A percentile compares a stretch with the other conserved stretches of the same genome.
These are phyloP conservation scores for Porpolomopsis calyptriformis DNA, from an alignment of 768 basidiomycete genomes.

Conservation along the genomic window DNA sequence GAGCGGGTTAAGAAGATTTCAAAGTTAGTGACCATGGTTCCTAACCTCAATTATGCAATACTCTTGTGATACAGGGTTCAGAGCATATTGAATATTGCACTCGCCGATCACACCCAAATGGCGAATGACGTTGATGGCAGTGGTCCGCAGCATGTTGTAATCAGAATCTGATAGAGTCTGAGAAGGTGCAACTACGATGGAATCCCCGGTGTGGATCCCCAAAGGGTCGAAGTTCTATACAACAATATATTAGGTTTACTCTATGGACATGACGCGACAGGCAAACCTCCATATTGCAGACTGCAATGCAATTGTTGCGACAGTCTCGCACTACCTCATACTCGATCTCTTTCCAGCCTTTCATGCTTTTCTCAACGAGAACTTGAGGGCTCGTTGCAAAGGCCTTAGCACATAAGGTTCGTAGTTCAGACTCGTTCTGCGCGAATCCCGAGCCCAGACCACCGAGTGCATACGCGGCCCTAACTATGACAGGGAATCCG, in stretches of 20 bases:
- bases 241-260: not conserved
- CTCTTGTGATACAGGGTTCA: slow-evolving; percentile 89
- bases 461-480: slow-evolving; percentile 93
- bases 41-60: slow-evolving; percentile 96
- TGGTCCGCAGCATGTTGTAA: slow-evolving; percentile 98
- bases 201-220: slow-evolving; percentile 97
- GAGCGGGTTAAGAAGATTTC: slow-evolving; percentile 3
- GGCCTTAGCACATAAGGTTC: slow-evolving; percentile 83
- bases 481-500: slow-evolving; percentile 92
- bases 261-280: not conserved
- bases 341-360: slow-evolving; percentile 99
- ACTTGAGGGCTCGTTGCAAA: slow-evolving; percentile 98
- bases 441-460: slow-evolving; percentile 95
- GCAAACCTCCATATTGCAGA: slow-evolving; percentile 99
- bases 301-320: slow-evolving; percentile 96
- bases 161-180: slow-evolving; percentile 99
- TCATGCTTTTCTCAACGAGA: slow-evolving; percentile 98
- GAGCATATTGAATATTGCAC: slow-evolving; percentile 98
- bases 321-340: slow-evolving; percentile 98
- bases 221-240: slow-evolving; percentile 94
- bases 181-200: slow-evolving; percentile 95
- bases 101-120: slow-evolving; percentile 96
- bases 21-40: not conserved
- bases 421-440: slow-evolving; percentile 83
- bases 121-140: slow-evolving; percentile 97